Evolutionary conservation across 1,284 basidiomycete species (phyloP).

Genomic region (Puccinia novopanici): DNA sequence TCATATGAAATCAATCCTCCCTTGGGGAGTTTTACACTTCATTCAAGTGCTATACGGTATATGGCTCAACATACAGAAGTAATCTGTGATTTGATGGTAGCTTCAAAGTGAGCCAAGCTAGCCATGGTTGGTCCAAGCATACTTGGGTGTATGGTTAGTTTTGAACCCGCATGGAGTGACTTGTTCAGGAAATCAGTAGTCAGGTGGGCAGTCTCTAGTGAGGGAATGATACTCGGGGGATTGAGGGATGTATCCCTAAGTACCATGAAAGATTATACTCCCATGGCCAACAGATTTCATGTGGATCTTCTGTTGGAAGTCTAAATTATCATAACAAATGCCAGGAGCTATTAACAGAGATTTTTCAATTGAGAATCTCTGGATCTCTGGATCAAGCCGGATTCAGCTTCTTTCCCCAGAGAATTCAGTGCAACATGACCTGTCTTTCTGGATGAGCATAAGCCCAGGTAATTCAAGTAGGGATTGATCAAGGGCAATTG

Average conservation of each 20-base stretch:
- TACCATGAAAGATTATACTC: background rate
- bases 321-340: slow-evolving; percentile 7
- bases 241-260: background rate
- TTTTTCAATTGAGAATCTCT: background rate
- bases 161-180: background rate
- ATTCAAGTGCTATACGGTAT: no score
- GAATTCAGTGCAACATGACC: background rate
- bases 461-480: background rate
- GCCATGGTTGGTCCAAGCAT: background rate
- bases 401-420: background rate
- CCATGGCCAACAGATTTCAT: background rate
- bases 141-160: background rate
- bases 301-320: slow-evolving; percentile 4
- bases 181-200: background rate
- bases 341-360: background rate
- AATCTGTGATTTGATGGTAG: no score
- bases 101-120: background rate
- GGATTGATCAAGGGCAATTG: background rate
- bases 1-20: no score
- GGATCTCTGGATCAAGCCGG: background rate
- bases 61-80: no score
- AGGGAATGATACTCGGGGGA: background rate
- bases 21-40: no score
- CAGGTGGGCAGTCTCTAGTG: background rate
- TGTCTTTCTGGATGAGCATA: background rate